Evolutionary conservation across 2,329 filamentous ascomycete genomes (phyloP).

Genomic region (Trichoderma cornu-damae): DNA sequence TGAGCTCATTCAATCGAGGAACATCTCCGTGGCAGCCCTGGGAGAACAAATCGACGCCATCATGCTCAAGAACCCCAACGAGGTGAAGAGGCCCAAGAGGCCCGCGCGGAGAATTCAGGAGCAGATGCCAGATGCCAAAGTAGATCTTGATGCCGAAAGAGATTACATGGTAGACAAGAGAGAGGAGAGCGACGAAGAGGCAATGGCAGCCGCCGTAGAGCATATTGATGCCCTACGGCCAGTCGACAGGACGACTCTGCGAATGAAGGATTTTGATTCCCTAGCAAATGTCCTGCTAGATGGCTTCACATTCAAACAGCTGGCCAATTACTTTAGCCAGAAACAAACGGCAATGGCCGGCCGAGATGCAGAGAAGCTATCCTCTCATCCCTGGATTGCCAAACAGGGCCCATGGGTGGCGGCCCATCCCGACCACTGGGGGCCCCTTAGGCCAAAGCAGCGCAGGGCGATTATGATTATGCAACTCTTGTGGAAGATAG

Average conservation of each 20-base stretch:
- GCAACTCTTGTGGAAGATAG: constrained; percentile 47
- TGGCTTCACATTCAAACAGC: constrained; percentile 46
- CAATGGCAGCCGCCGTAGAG: constrained; percentile 34
- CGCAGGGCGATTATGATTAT: constrained; percentile 41
- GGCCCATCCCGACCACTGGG: constrained; percentile 22
- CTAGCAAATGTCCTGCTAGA: constrained; percentile 36
- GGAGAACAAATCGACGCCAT: constrained; percentile 41
- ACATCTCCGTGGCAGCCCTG: constrained; percentile 32
- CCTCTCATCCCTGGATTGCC: constrained; percentile 40
- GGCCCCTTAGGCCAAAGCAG: constrained; percentile 35
- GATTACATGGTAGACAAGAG: constrained; percentile 27
- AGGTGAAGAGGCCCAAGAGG: constrained; percentile 24
- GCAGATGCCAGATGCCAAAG: constrained; percentile 11
- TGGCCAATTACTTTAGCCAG: constrained; percentile 39
- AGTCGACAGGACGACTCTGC: constrained; percentile 34
- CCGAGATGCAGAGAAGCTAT: background rate
- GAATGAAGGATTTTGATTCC: constrained; percentile 38
- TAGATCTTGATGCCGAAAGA: constrained; percentile 30
- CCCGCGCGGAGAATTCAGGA: constrained; percentile 21
- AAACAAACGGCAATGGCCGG: background rate
- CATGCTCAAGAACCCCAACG: constrained; percentile 40
- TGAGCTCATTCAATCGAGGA: constrained; percentile 28
- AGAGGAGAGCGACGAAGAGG: constrained; percentile 25
- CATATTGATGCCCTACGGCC: constrained; percentile 50
- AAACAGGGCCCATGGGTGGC: constrained; percentile 41